phyloP scores from a whole-genome alignment of 2,329 filamentous ascomycete genomes.

The Aurifilum marmelostoma region DNA sequence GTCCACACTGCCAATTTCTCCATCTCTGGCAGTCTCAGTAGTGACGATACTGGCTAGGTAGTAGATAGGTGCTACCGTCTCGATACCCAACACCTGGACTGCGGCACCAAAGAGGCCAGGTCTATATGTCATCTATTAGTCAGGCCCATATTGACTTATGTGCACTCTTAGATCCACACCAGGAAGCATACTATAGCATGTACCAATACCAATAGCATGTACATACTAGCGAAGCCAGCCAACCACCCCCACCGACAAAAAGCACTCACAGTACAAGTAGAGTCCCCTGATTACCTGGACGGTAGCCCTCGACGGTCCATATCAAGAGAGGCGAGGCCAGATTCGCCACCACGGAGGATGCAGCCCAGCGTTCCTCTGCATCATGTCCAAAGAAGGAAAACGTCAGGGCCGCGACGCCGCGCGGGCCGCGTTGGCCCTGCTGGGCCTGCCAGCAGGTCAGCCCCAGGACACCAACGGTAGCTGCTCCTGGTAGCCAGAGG shows the following conservation, averaged over 20 bases:
- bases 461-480: conserved; percentile 7
- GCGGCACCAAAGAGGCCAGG: neutral
- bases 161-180: neutral
- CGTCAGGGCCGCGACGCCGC: conserved; percentile 7
- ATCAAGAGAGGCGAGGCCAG: conserved; percentile 25
- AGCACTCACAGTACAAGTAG: conserved; percentile 15
- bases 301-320: conserved; percentile 24
- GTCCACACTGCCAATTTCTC: neutral
- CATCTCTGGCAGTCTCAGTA: neutral
- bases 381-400: conserved; percentile 23
- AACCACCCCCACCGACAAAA: fast-evolving
- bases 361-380: neutral
- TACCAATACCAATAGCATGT: neutral
- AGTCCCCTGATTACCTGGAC: neutral
- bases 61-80: conserved; percentile 21
- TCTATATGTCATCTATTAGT: neutral
- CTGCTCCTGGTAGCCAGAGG: conserved; percentile 14
- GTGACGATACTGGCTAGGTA: conserved; percentile 14
- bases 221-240: neutral
- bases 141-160: neutral
- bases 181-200: neutral
- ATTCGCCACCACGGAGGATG: conserved; percentile 10
- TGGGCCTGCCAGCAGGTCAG: conserved; percentile 8
- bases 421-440: neutral
- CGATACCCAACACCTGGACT: conserved; percentile 21